Base-by-base conservation (phyloP, 192 early-diverging fungal species). In the Powellomyces hirtus region DNA sequence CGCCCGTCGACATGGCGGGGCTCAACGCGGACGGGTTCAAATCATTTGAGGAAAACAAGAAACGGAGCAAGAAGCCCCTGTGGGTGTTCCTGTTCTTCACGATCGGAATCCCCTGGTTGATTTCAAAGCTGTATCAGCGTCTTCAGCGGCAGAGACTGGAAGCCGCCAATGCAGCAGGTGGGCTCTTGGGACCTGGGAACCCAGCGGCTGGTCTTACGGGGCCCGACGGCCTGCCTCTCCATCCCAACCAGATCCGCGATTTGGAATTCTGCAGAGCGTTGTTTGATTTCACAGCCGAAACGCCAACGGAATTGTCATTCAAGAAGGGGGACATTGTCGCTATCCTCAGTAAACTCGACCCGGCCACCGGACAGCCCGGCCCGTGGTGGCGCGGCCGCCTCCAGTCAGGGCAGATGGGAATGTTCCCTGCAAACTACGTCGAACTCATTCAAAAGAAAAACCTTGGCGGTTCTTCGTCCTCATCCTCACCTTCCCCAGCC, bases 381-480 rank as follows among this genome's bases (percentile, higher is more conserved):
- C 81, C 82, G 73, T 99, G 97, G 97, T 99, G 97, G 97, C 75
- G 89, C 38, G 97, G 95, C 11, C 75, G 90, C 34, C 78, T 89
- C 10, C 88, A 92, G 64, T 84, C 82, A 50, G 95, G 97, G 4
- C 80, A 79, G 38, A 86, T 92, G 67, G 97, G 95, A 11, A 66
- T 91, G 24, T 99, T 99, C 83, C 95, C 97, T 11, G 84, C 88
- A 62, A 95, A 87, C 64, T 98, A 95, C 65, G 92, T 94, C n/a
- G 85, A 92, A 36, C 82, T 93, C 10, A 91, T 97, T 24, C 88
- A 89, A 73, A 94, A 93, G 79, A 65, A 61, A 26, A 16, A 16
- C 3, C 53, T 18, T 42, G 10, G 40, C 40, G 40, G 40, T 18
- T 18, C 46, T 16, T 49, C 46, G 16, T 14, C 46, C 2, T 5